phyloP scores from a whole-genome alignment of 1,284 basidiomycete genomes.

The Megacollybia platyphylla region DNA sequence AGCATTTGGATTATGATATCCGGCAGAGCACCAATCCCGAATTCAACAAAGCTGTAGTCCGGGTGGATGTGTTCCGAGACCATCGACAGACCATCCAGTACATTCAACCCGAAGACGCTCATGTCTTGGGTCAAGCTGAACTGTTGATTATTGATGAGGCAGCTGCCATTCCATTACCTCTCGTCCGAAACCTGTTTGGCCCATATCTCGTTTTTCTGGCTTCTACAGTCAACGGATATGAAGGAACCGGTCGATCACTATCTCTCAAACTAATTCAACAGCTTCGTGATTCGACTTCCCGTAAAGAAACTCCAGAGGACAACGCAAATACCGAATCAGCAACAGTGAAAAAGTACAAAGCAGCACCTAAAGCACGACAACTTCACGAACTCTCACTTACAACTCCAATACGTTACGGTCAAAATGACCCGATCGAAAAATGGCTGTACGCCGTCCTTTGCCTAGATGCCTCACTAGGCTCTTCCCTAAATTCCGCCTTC shows the following conservation, averaged over 20 bases:
- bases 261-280: conserved; percentile 98
- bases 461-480: conserved; percentile 65
- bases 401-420: conserved; percentile 88
- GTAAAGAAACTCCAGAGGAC: conserved; percentile 43
- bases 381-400: conserved; percentile 92
- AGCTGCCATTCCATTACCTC: conserved; percentile 92
- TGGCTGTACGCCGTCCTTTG: conserved; percentile 93
- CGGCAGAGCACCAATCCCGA: conserved; percentile 90
- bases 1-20: conserved; percentile 96
- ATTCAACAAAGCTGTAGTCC: conserved; percentile 91
- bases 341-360: conserved; percentile 35
- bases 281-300: conserved; percentile 77
- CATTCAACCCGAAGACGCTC: conserved; percentile 94
- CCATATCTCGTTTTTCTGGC: conserved; percentile 98
- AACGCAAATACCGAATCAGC: conserved; percentile 24
- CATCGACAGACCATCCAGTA: conserved; percentile 95
- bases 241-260: conserved; percentile 94
- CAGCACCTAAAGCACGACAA: conserved; percentile 59
- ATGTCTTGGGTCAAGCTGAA: conserved; percentile 96
- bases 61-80: conserved; percentile 89
- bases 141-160: conserved; percentile 98
- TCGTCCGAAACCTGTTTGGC: conserved; percentile 90
- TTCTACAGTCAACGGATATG: conserved; percentile 98
- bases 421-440: conserved; percentile 84
- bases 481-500: conserved; percentile 26